A percentile compares a stretch with the other conserved stretches of the same genome.
phyloP scores from a whole-genome alignment of 139 green algal species.

The Auxenochlorella pyrenoidosa region DNA sequence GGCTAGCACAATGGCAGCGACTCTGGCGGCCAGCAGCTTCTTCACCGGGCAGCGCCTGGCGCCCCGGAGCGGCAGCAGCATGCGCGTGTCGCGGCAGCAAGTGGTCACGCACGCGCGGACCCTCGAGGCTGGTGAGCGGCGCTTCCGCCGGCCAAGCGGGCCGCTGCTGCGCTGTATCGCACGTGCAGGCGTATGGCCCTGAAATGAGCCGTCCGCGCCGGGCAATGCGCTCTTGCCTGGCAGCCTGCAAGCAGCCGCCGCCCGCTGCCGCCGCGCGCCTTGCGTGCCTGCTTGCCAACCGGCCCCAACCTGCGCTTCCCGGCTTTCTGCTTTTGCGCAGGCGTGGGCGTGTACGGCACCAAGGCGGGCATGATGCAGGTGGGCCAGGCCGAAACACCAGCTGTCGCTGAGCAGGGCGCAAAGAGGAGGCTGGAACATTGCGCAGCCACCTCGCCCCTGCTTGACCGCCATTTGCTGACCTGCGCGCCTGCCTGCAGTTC shows the following conservation, averaged over 20 bases:
- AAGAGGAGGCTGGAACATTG: not conserved
- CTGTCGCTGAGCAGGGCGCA: not conserved
- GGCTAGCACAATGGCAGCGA: no score
- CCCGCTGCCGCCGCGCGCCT: not conserved
- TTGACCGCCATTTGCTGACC: not conserved
- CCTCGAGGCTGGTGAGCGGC: constrained; percentile 11
- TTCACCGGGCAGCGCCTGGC: no score
- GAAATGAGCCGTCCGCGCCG: not conserved
- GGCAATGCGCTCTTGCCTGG: not conserved
- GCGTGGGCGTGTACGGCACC: constrained; percentile 90
- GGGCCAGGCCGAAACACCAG: not conserved
- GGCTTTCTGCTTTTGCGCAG: constrained; percentile 21
- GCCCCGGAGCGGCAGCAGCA: not conserved
- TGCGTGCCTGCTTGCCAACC: not conserved
- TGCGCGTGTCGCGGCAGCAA: not conserved
- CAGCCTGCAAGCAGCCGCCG: not conserved
- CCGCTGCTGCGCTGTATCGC: no score
- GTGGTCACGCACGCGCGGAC: not conserved
- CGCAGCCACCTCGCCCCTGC: no score
- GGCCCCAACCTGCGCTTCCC: not conserved
- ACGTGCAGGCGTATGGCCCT: no score
- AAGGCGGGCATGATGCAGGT: constrained; percentile 98
- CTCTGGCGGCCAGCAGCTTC: no score
- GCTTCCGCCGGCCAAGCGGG: not conserved
- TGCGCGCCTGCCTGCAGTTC: constrained; percentile 60